Evolutionary conservation across 495 filamentous ascomycete species (phyloP), one percentile per base, ranked within the genome.

Genomic region (Hypoxylon lenormandii): DNA sequence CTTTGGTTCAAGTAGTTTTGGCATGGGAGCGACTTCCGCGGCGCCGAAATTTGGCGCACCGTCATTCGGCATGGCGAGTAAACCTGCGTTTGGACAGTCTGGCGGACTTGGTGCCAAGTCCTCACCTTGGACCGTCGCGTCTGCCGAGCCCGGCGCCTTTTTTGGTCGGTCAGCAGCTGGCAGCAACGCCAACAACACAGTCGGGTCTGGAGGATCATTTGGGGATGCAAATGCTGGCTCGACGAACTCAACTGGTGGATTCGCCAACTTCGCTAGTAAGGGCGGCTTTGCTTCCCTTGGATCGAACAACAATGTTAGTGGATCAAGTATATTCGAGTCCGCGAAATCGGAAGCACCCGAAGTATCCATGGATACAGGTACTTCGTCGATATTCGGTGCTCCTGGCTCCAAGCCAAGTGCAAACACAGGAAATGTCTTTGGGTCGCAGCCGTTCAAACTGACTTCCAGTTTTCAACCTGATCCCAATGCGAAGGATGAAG

Each of bases 381-480:
- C 78, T 12, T 63, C 47, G 33, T 72, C 72, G 15, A 74, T 78
- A 6, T 84, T 83, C 64, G 79, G 76, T 0, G 73, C 77, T 28
- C 69, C 78, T 78, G 84, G 73, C 71, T 63, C 74, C 62, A 82
- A 85, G 60, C 80, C 80, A 28, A 64, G 78, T 5, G 70, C 66
- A 3, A 73, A 72, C 47, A 50, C 79, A 45, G 77, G 77, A 8
- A 74, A 78, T 4, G 51, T 75, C 11, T 89, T 93, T 74, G 87
- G 88, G 13, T 74, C 81, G 33, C 79, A 81, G 52, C 82, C 85
- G 0, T 97, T 97, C 74, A 87, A 87, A 21, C 82, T 97, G 18
- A 89, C 86, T 2, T 91, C 90, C 43, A 90, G 87, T 12, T 97
- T 97, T 79, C 93, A 95, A 76, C 83, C 83, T 26, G 94, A 96